These are phyloP conservation scores for Neurospora cerealis DNA, from an alignment of 495 filamentous ascomycete species.

Conservation along the genomic window DNA sequence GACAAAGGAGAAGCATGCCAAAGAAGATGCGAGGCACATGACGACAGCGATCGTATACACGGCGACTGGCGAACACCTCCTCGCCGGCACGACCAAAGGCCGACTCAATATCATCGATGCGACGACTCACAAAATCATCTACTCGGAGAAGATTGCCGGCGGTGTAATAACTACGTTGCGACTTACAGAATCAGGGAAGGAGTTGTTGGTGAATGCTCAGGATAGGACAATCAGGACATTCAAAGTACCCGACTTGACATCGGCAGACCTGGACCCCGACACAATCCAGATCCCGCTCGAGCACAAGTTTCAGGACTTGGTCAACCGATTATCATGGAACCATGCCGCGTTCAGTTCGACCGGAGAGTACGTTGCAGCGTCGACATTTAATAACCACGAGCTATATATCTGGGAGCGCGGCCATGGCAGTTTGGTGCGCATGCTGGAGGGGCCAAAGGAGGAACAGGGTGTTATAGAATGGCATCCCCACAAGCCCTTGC, in stretches of 20 bases:
- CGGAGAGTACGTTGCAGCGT: slow-evolving; percentile 86
- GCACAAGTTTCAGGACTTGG: slow-evolving; percentile 96
- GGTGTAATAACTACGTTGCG: slow-evolving; percentile 85
- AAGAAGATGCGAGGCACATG: slow-evolving; percentile 84
- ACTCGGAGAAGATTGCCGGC: slow-evolving; percentile 75
- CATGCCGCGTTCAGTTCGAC: slow-evolving; percentile 87
- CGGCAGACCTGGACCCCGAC: slow-evolving; percentile 48
- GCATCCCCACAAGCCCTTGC: slow-evolving; percentile 82
- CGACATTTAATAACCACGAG: slow-evolving; percentile 93
- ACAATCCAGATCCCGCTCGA: slow-evolving; percentile 82
- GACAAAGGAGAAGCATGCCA: slow-evolving; percentile 70
- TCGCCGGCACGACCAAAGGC: slow-evolving; percentile 87
- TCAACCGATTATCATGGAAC: slow-evolving; percentile 91
- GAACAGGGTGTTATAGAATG: slow-evolving; percentile 93
- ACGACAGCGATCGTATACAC: slow-evolving; percentile 89
- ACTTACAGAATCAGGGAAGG: slow-evolving; percentile 69
- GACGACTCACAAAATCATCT: slow-evolving; percentile 63
- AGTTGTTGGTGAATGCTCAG: slow-evolving; percentile 79
- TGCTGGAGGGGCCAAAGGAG: slow-evolving; percentile 90
- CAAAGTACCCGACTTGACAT: slow-evolving; percentile 44
- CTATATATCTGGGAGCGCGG: slow-evolving; percentile 97
- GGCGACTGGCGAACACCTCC: slow-evolving; percentile 69
- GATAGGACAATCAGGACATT: slow-evolving; percentile 91
- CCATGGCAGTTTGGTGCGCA: slow-evolving; percentile 88
- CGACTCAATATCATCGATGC: slow-evolving; percentile 92